phyloP scores from a whole-genome alignment of 1,284 basidiomycete species.

The Cutaneotrichosporon cyanovorans region DNA sequence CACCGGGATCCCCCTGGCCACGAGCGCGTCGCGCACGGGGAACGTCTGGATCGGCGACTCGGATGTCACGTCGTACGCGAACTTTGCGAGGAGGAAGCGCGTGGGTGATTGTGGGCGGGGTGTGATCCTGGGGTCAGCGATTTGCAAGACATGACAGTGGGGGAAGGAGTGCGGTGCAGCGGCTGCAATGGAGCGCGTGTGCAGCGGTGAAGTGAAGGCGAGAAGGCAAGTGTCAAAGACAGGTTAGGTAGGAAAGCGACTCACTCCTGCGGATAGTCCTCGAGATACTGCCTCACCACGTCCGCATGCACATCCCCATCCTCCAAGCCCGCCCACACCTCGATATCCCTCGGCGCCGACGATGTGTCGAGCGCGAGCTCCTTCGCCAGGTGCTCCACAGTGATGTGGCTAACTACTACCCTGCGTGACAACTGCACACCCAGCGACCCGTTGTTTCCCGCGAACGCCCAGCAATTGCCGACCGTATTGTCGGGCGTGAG shows the following conservation, averaged over 20 bases:
- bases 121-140: background rate
- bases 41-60: conserved; percentile 76
- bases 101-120: conserved; percentile 3
- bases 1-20: conserved; percentile 65
- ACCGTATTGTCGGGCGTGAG: conserved; percentile 55
- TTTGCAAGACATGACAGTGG: background rate
- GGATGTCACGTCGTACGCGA: conserved; percentile 69
- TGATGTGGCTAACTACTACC: conserved; percentile 64
- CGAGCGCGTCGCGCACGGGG: conserved; percentile 60
- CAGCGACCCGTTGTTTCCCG: conserved; percentile 66
- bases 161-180: too few species aligned
- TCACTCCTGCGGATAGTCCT: background rate
- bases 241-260: too few species aligned
- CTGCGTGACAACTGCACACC: conserved; percentile 69
- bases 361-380: conserved; percentile 70
- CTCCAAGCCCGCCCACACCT: conserved; percentile 43
- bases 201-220: too few species aligned
- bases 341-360: conserved; percentile 75
- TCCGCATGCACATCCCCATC: background rate
- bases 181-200: too few species aligned
- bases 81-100: conserved; percentile 60
- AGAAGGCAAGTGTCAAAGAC: too few species aligned
- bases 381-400: conserved; percentile 76
- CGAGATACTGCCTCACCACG: background rate
- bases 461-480: conserved; percentile 91